A percentile compares a stretch with the other conserved stretches of the same genome.
Conservation (phyloP, 331 rosid species). For the Stylosanthes scabra region DNA sequence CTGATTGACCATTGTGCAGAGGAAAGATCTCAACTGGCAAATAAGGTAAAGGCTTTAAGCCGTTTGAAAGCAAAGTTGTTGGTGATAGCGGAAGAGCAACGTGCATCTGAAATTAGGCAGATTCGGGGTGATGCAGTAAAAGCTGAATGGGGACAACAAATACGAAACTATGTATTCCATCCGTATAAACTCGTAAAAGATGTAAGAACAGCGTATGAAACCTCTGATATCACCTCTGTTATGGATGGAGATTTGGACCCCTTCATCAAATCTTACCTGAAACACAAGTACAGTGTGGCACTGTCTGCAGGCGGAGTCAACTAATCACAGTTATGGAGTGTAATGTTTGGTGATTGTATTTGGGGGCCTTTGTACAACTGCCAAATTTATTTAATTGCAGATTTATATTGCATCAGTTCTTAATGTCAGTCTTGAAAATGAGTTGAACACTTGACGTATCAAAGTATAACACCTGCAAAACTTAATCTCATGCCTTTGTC, state of each 20-base stretch:
- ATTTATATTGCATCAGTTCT: not conserved
- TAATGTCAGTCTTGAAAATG: slow-evolving; percentile 11
- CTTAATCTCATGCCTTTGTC: not conserved
- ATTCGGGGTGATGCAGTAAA: slow-evolving; percentile 95
- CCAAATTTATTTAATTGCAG: not conserved
- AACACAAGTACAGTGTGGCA: slow-evolving; percentile 61
- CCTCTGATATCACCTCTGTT: slow-evolving; percentile 77
- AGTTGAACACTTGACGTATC: not conserved
- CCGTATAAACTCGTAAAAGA: slow-evolving; percentile 96
- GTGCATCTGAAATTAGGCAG: slow-evolving; percentile 89
- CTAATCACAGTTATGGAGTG: slow-evolving; percentile 11
- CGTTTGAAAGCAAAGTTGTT: slow-evolving; percentile 90
- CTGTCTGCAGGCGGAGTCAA: slow-evolving; percentile 47
- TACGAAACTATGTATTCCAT: slow-evolving; percentile 94
- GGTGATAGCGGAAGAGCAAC: slow-evolving; percentile 90
- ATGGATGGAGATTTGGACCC: slow-evolving; percentile 96
- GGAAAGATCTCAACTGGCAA: slow-evolving; percentile 93
- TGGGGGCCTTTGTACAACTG: not conserved
- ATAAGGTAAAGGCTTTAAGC: slow-evolving; percentile 83
- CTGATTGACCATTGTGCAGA: slow-evolving; percentile 59
- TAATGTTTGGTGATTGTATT: not conserved
- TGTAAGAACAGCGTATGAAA: slow-evolving; percentile 85
- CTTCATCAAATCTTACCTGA: slow-evolving; percentile 91
- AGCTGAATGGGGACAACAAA: slow-evolving; percentile 99
- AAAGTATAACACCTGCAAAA: not conserved